phyloP scores from a whole-genome alignment of 2,329 filamentous ascomycete species.

The Cordyceps fumosorosea region DNA sequence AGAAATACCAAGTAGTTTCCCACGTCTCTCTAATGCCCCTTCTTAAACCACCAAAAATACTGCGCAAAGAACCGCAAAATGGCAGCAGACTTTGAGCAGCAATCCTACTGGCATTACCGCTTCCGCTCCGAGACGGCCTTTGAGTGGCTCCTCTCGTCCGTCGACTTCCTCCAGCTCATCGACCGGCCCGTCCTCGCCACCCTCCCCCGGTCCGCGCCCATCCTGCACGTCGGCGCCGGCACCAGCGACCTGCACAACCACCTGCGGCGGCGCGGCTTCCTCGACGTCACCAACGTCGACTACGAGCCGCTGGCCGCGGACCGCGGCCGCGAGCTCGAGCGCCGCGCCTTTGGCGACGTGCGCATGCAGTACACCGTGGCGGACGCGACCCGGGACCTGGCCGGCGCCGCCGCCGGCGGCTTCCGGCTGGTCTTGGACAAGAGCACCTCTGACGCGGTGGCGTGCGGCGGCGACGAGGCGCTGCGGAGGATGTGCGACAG shows the following conservation, averaged over 20 bases:
- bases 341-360: constrained; percentile 36
- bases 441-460: constrained; percentile 42
- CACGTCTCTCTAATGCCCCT: too few relatives aligned
- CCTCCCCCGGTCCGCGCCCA: constrained; percentile 22
- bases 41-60: background rate
- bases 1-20: too few relatives aligned
- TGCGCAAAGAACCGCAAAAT: background rate
- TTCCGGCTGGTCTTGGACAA: constrained; percentile 44
- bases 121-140: constrained; percentile 39
- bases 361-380: constrained; percentile 36
- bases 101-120: constrained; percentile 43
- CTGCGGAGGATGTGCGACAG: constrained; percentile 32
- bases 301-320: constrained; percentile 42
- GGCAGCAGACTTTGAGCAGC: constrained; percentile 38
- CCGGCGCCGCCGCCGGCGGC: constrained; percentile 1
- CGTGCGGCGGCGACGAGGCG: constrained; percentile 35
- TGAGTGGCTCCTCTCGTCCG: constrained; percentile 41
- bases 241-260: constrained; percentile 44
- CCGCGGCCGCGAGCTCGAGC: constrained; percentile 35
- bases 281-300: constrained; percentile 41
- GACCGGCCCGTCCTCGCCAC: constrained; percentile 28
- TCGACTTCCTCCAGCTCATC: constrained; percentile 33
- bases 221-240: constrained; percentile 43
- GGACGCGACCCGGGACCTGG: constrained; percentile 33
- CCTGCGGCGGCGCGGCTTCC: constrained; percentile 36